These are phyloP conservation scores for Leccinum subtestaceum DNA, from an alignment of 768 basidiomycete genomes.

Conservation along the genomic window DNA sequence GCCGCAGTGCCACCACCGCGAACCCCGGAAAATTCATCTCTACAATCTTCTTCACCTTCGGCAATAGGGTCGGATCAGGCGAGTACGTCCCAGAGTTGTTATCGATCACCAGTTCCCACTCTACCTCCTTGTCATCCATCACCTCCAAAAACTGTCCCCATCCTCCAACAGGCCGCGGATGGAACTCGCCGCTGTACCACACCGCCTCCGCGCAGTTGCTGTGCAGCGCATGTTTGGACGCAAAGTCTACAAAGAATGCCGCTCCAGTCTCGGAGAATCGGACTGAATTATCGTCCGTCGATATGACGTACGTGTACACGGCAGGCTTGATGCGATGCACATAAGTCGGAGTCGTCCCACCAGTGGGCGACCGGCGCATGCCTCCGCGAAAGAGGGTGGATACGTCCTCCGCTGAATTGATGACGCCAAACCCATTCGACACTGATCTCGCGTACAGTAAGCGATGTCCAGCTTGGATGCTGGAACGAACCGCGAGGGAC, in stretches of 20 bases:
- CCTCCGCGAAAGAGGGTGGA: conserved; percentile 51
- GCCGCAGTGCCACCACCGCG: conserved; percentile 50
- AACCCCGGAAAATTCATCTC: conserved; percentile 75
- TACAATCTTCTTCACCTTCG: conserved; percentile 56
- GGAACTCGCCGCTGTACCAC: conserved; percentile 77
- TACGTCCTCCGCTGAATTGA: conserved; percentile 49
- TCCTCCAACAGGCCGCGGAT: conserved; percentile 66
- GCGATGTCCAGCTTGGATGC: conserved; percentile 69
- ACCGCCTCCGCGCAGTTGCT: conserved; percentile 66
- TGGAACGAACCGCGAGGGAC: conserved; percentile 60
- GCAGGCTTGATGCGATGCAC: conserved; percentile 68
- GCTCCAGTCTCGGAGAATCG: conserved; percentile 87
- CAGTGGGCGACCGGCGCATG: conserved; percentile 9
- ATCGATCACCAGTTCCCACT: conserved; percentile 83
- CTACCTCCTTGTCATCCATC: conserved; percentile 50
- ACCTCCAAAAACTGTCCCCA: conserved; percentile 62
- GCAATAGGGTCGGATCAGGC: conserved; percentile 62
- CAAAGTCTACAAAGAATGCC: conserved; percentile 84
- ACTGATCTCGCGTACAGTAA: conserved; percentile 71
- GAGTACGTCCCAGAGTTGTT: conserved; percentile 87
- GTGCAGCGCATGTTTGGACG: conserved; percentile 84
- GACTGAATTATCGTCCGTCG: conserved; percentile 68
- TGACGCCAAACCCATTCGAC: conserved; percentile 58
- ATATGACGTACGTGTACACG: conserved; percentile 84
- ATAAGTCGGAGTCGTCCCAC: conserved; percentile 14